Conservation (phyloP, 1,284 basidiomycete species). For the Cryptococcus sp. region DNA sequence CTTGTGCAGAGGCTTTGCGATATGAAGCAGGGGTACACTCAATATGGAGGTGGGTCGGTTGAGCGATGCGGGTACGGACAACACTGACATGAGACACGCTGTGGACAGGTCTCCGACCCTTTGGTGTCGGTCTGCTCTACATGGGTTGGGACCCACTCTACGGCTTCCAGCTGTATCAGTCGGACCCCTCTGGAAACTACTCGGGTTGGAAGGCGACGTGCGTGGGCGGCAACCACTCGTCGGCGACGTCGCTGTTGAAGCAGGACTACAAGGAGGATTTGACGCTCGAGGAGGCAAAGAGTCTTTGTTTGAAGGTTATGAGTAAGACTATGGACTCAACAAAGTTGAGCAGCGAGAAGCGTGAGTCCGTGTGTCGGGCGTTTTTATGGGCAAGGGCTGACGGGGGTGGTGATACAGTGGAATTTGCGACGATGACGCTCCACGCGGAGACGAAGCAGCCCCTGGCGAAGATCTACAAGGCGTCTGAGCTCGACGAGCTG, state of each 20-base stretch:
- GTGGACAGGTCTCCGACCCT: conserved; percentile 80
- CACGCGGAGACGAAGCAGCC: conserved; percentile 74
- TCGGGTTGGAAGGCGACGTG: conserved; percentile 99
- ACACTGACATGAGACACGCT: neutral
- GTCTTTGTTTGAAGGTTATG: conserved; percentile 87
- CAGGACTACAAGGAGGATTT: conserved; percentile 99
- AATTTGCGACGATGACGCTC: conserved; percentile 89
- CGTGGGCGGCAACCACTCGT: conserved; percentile 91
- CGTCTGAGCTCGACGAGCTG: conserved; percentile 84
- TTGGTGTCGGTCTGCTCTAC: conserved; percentile 94
- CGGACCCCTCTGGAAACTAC: conserved; percentile 97
- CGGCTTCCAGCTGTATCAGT: conserved; percentile 96
- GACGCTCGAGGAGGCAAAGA: conserved; percentile 83
- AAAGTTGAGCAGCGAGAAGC: conserved; percentile 87
- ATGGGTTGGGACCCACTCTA: conserved; percentile 96
- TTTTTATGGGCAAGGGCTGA: neutral
- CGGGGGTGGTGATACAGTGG: conserved; percentile 65
- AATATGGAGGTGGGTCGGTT: conserved; percentile 74
- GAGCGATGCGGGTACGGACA: neutral
- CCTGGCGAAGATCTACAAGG: conserved; percentile 87
- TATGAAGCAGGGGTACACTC: conserved; percentile 98
- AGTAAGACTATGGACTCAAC: conserved; percentile 99
- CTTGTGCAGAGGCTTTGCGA: conserved; percentile 92
- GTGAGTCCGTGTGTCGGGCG: conserved; percentile 55
- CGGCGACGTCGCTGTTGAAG: conserved; percentile 65